These are phyloP conservation scores for Fusarium proliferatum DNA, from an alignment of 2,329 filamentous ascomycete species.

Conservation along the genomic window DNA sequence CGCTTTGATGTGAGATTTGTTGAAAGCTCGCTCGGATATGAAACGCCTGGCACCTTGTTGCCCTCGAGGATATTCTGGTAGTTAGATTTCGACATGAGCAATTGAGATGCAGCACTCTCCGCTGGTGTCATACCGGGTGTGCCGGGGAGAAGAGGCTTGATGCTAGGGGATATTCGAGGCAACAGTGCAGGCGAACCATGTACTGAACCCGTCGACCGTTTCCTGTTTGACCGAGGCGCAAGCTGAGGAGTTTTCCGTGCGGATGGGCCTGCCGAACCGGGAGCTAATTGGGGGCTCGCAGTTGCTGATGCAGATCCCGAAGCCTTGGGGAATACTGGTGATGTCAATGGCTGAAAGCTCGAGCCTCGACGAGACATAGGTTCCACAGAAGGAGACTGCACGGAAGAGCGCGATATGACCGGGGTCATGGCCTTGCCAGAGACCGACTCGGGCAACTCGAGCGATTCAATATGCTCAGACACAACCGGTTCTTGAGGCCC, in stretches of 20 bases:
- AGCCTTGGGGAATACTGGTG: conserved; percentile 58
- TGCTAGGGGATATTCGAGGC: conserved; percentile 91
- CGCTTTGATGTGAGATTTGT: conserved; percentile 96
- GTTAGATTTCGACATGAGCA: conserved; percentile 94
- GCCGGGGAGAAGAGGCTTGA: conserved; percentile 86
- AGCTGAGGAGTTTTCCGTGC: conserved; percentile 66
- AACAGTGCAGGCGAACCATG: conserved; percentile 88
- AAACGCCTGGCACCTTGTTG: conserved; percentile 87
- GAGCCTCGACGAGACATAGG: conserved; percentile 61
- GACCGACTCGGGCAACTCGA: conserved; percentile 79
- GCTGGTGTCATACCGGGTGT: conserved; percentile 60
- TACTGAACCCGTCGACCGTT: conserved; percentile 77
- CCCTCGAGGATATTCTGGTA: conserved; percentile 98
- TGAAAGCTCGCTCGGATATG: conserved; percentile 89
- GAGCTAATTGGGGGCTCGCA: conserved; percentile 72
- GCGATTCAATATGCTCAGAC: conserved; percentile 66
- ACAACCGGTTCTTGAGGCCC: conserved; percentile 55
- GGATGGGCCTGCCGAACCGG: conserved; percentile 61
- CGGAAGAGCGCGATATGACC: conserved; percentile 57
- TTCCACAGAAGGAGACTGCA: conserved; percentile 53
- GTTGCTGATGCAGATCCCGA: conserved; percentile 63
- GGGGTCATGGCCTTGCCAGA: conserved; percentile 46
- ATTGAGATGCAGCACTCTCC: conserved; percentile 73
- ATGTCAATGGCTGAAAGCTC: conserved; percentile 60
- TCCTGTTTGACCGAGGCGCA: conserved; percentile 70